Conservation (phyloP, 192 early-diverging fungal genomes). For the Mortierella claussenii region DNA sequence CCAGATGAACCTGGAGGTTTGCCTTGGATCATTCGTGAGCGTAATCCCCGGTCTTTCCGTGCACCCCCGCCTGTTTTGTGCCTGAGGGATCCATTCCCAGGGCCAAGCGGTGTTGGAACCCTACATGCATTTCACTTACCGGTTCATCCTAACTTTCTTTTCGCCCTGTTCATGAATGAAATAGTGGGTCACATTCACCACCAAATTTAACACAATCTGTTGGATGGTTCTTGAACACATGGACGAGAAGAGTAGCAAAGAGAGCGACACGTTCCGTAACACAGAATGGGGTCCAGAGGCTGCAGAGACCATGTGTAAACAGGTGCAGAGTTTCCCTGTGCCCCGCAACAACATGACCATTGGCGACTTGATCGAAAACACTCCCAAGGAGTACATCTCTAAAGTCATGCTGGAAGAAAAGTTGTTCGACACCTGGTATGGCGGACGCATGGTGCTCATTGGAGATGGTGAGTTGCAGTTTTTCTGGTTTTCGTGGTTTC, state of each 20-base stretch:
- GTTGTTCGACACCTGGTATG: constrained; percentile 27
- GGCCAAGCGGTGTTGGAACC: neutral
- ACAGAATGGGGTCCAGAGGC: constrained; percentile 33
- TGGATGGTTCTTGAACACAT: constrained; percentile 18
- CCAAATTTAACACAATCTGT: constrained; percentile 7
- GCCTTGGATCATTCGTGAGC: no score
- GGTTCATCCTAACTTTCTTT: neutral
- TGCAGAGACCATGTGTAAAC: constrained; percentile 19
- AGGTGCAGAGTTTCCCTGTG: constrained; percentile 14
- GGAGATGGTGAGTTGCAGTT: constrained; percentile 3
- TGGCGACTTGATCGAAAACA: constrained; percentile 22
- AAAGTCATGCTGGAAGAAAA: constrained; percentile 50
- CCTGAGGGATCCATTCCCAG: no score
- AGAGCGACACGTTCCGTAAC: constrained; percentile 12
- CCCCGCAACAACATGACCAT: constrained; percentile 8
- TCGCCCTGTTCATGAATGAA: neutral
- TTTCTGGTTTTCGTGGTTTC: neutral
- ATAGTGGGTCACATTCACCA: constrained; percentile 27
- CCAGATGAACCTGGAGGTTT: no score
- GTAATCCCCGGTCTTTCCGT: no score
- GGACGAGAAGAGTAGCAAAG: constrained; percentile 8
- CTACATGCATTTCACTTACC: neutral
- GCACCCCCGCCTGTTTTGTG: no score
- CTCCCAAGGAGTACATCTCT: constrained; percentile 27
- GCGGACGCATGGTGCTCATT: constrained; percentile 10